Conservation (phyloP, 1,139 yeast species). For the Saccharomycopsis hybrid region DNA sequence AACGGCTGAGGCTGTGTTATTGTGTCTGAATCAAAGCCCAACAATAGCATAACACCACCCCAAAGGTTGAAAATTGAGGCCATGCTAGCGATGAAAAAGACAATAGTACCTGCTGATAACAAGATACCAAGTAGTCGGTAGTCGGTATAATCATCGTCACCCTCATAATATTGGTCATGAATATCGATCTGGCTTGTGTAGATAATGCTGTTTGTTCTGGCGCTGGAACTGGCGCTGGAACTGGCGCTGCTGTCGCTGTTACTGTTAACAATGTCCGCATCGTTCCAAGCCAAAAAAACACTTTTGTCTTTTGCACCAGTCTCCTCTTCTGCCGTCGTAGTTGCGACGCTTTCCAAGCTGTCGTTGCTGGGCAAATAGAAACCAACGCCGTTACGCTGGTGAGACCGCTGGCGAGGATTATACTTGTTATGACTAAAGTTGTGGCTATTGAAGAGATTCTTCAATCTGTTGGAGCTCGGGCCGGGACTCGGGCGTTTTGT, state of each 20-base stretch:
- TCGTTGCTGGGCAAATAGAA: not conserved
- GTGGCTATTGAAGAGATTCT: too few relatives aligned
- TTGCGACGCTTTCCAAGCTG: not conserved
- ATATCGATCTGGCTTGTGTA: too few relatives aligned
- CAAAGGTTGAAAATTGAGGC: constrained; percentile 17
- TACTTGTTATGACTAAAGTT: not conserved
- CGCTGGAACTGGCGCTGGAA: not conserved
- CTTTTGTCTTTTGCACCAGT: not conserved
- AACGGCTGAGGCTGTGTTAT: not conserved
- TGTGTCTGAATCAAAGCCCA: not conserved
- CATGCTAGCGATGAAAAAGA: constrained; percentile 15
- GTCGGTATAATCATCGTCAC: not conserved
- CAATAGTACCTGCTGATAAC: constrained; percentile 4
- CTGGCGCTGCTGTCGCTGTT: constrained; percentile 1
- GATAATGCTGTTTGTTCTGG: not conserved
- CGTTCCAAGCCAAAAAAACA: too few relatives aligned
- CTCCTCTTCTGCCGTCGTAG: not conserved
- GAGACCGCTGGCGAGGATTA: not conserved
- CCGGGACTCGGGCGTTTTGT: too few relatives aligned
- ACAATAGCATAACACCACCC: not conserved
- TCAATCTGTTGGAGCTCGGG: too few relatives aligned
- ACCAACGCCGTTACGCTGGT: not conserved
- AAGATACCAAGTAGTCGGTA: constrained; percentile 14
- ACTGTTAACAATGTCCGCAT: too few relatives aligned
- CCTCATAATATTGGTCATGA: constrained; percentile 4